Evolutionary conservation across 2,329 filamentous ascomycete genomes (phyloP).

Genomic region (Ophiocordyceps polyrhachis-furcata): DNA sequence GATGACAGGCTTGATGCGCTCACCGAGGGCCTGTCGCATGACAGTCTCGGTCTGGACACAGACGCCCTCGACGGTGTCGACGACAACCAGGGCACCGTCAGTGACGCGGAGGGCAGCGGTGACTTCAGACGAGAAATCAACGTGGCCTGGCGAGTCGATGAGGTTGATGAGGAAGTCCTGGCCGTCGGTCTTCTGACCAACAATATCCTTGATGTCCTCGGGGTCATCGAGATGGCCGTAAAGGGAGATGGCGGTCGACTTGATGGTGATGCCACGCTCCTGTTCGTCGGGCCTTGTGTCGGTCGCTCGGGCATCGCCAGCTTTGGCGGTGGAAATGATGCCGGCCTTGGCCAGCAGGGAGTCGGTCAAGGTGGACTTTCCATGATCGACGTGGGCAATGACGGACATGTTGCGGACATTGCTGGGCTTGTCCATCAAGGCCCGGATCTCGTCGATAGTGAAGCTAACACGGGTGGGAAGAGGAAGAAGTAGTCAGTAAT

Average conservation of each 20-base stretch:
- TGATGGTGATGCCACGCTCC: slow-evolving; percentile 99
- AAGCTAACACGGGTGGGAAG: slow-evolving; percentile 45
- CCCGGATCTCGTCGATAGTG: slow-evolving; percentile 86
- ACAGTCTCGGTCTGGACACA: slow-evolving; percentile 99
- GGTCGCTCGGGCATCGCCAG: slow-evolving; percentile 86
- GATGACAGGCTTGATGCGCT: slow-evolving; percentile 99
- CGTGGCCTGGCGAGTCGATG: slow-evolving; percentile 99
- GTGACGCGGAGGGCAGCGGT: slow-evolving; percentile 99
- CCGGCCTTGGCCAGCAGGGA: slow-evolving; percentile 97
- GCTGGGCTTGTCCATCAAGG: slow-evolving; percentile 59
- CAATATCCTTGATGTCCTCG: slow-evolving; percentile 90
- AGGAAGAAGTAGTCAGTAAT: slow-evolving; percentile 27
- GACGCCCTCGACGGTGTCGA: slow-evolving; percentile 99
- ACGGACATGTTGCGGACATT: slow-evolving; percentile 95
- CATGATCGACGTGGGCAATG: slow-evolving; percentile 99
- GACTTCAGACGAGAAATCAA: slow-evolving; percentile 99
- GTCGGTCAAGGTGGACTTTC: slow-evolving; percentile 99
- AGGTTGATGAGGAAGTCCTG: slow-evolving; percentile 99
- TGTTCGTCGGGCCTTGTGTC: slow-evolving; percentile 96
- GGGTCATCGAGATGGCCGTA: slow-evolving; percentile 66
- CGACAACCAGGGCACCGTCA: slow-evolving; percentile 97
- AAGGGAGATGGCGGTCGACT: slow-evolving; percentile 98
- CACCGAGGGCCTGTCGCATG: slow-evolving; percentile 93
- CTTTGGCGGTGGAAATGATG: slow-evolving; percentile 98
- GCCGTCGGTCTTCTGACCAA: slow-evolving; percentile 70